phyloP scores from a whole-genome alignment of 768 basidiomycete species.

The Naganishia antarctica region DNA sequence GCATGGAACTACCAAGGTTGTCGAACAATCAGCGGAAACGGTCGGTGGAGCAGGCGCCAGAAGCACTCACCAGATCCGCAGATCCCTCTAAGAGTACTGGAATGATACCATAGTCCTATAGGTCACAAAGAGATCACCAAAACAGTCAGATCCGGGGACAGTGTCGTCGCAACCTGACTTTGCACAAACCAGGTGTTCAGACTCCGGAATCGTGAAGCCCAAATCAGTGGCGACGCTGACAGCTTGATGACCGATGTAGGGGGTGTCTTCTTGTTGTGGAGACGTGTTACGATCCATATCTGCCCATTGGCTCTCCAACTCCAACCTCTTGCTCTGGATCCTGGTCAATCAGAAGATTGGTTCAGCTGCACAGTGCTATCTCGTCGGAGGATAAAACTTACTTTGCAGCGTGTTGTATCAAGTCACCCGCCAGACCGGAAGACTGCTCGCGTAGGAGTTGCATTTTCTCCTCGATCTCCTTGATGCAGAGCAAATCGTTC shows the following conservation, averaged over 20 bases:
- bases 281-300: neutral
- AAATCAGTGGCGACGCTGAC: too few species aligned
- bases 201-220: too few species aligned
- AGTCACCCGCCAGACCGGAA: conserved; percentile 6
- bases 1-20: neutral
- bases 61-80: conserved; percentile 8
- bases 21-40: neutral
- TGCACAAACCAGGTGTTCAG: too few species aligned
- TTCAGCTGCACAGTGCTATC: neutral
- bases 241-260: too few species aligned
- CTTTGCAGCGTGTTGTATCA: conserved; percentile 12
- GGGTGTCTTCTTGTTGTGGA: neutral
- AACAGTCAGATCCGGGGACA: neutral
- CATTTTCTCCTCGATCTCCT: conserved; percentile 14
- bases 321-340: conserved; percentile 2
- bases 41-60: too few species aligned
- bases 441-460: conserved; percentile 7
- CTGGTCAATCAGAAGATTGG: neutral
- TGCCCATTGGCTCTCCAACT: neutral
- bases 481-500: conserved; percentile 7
- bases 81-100: conserved; percentile 10
- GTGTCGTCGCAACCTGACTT: too few species aligned
- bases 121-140: neutral
- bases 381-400: neutral
- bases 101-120: neutral